Evolutionary conservation across 2,329 filamentous ascomycete species (phyloP).

Genomic region (Raffaelea albimanens): DNA sequence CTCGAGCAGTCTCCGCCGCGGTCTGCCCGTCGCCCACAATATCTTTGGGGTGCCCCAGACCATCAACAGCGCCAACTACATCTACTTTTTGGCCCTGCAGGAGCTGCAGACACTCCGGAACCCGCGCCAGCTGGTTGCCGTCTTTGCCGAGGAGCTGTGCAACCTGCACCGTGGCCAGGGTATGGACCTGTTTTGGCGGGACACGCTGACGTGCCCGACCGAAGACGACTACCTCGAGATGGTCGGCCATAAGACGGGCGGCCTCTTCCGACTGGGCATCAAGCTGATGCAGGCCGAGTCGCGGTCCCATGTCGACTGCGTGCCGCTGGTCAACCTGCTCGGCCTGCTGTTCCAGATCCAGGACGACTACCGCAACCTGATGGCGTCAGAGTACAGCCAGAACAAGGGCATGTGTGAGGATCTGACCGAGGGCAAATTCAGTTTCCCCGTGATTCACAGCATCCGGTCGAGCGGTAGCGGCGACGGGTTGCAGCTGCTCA

Average conservation of each 20-base stretch:
- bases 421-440: conserved; percentile 94
- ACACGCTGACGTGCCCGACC: conserved; percentile 71
- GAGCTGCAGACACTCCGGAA: conserved; percentile 64
- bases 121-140: conserved; percentile 52
- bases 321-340: conserved; percentile 75
- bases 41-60: conserved; percentile 83
- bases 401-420: conserved; percentile 96
- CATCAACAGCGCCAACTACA: conserved; percentile 84
- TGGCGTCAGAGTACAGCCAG: conserved; percentile 61
- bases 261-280: conserved; percentile 74
- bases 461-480: conserved; percentile 54
- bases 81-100: conserved; percentile 72
- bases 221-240: conserved; percentile 92
- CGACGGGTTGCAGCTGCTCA: conserved; percentile 70
- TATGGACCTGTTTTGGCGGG: conserved; percentile 87
- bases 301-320: conserved; percentile 51
- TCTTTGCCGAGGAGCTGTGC: conserved; percentile 74
- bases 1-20: conserved; percentile 60
- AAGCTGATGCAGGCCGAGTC: conserved; percentile 81
- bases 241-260: conserved; percentile 86
- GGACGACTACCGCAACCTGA: conserved; percentile 89
- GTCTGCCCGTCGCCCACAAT: conserved; percentile 71
- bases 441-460: conserved; percentile 88
- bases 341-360: conserved; percentile 85
- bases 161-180: conserved; percentile 82